phyloP scores from a whole-genome alignment of 768 basidiomycete genomes.

The Rickenella mellea region DNA sequence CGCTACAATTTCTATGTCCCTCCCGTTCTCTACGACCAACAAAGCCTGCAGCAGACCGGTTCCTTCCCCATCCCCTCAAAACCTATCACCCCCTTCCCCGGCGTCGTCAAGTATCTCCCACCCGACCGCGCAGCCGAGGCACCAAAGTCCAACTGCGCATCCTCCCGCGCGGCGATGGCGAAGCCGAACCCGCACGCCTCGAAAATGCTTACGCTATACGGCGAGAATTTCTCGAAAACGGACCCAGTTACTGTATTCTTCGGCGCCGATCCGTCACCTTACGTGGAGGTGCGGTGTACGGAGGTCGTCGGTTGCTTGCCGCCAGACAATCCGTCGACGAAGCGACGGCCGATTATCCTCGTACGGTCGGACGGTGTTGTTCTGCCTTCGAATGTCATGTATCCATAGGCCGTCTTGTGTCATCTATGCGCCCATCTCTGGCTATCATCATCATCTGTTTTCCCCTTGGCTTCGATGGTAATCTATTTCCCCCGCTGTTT shows the following conservation, averaged over 20 bases:
- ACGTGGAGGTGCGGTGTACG: conserved; percentile 78
- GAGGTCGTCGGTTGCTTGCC: conserved; percentile 80
- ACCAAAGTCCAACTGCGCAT: conserved; percentile 61
- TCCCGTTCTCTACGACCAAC: conserved; percentile 73
- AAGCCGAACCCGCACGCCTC: conserved; percentile 72
- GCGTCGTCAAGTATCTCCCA: conserved; percentile 83
- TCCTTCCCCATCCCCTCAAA: conserved; percentile 76
- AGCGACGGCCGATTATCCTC: conserved; percentile 73
- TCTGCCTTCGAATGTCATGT: conserved; percentile 75
- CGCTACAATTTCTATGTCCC: conserved; percentile 93
- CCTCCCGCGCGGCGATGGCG: conserved; percentile 56
- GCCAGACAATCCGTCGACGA: conserved; percentile 53
- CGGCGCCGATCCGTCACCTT: conserved; percentile 79
- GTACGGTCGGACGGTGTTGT: conserved; percentile 81
- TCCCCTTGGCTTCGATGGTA: not conserved
- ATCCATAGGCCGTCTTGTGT: conserved; percentile 44
- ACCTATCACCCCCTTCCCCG: conserved; percentile 79
- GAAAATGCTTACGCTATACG: conserved; percentile 80
- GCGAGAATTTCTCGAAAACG: conserved; percentile 79
- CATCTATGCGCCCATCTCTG: not conserved
- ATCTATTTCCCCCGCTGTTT: not conserved
- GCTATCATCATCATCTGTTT: conserved; percentile 1
- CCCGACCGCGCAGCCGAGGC: conserved; percentile 81
- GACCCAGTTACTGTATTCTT: conserved; percentile 82
- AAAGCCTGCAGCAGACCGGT: conserved; percentile 57